Conservation (phyloP, 2,329 filamentous ascomycete genomes). For the Neopestalotiopsis rosae region DNA sequence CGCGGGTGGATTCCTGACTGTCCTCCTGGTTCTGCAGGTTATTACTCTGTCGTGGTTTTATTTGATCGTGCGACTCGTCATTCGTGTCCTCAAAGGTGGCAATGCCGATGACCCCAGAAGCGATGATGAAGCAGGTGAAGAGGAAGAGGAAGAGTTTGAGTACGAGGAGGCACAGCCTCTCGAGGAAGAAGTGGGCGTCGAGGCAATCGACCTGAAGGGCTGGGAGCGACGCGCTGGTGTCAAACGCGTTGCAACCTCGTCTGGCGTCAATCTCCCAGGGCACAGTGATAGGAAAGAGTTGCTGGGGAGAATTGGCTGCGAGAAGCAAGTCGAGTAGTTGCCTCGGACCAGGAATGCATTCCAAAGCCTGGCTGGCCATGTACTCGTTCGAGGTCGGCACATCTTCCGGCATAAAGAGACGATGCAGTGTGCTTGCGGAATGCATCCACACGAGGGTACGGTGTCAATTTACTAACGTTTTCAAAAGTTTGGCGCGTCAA, state of each 20-base stretch:
- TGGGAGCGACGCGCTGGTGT: constrained; percentile 64
- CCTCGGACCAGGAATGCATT: background rate
- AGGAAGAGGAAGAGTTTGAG: constrained; percentile 58
- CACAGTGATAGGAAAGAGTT: constrained; percentile 82
- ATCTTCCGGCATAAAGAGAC: background rate
- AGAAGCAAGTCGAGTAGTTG: constrained; percentile 69
- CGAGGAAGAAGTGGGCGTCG: constrained; percentile 79
- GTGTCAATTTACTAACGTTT: constrained; percentile 20
- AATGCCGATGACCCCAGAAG: constrained; percentile 86
- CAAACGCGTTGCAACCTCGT: constrained; percentile 58
- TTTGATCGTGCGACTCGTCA: constrained; percentile 84
- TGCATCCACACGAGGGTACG: constrained; percentile 16
- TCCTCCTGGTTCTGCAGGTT: constrained; percentile 78
- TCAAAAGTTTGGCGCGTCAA: constrained; percentile 29
- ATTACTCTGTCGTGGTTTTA: constrained; percentile 88
- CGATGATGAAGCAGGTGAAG: constrained; percentile 79
- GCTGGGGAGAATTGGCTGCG: constrained; percentile 81
- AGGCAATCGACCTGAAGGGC: constrained; percentile 69
- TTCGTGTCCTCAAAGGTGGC: constrained; percentile 77
- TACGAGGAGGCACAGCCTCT: constrained; percentile 62
- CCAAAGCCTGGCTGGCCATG: background rate
- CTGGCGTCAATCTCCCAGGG: constrained; percentile 70
- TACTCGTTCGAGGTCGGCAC: background rate
- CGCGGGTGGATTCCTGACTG: constrained; percentile 76
- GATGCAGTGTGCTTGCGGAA: background rate